Percentiles rank a stretch among this genome's conserved stretches.
Evolutionary conservation across 441 rosid species (phyloP).

Genomic region (Croton setiger): DNA sequence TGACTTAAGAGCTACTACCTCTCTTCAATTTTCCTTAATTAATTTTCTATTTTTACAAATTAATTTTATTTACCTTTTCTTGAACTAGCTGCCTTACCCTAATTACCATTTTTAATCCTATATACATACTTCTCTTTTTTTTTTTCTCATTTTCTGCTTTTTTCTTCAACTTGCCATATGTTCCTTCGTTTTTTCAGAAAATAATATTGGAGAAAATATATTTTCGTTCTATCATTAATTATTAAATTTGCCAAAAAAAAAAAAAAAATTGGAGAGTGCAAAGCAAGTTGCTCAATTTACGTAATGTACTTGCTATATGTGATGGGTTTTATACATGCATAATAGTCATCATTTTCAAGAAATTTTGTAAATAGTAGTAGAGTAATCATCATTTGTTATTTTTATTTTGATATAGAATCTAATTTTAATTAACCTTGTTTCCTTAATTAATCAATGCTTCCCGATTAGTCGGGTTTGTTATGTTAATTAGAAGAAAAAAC

Average conservation of each 20-base stretch:
- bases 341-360: not conserved
- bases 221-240: no score
- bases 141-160: not conserved
- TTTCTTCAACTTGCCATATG: not conserved
- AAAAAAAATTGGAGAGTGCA: constrained; percentile 5
- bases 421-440: not conserved
- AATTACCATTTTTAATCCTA: no score
- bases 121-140: not conserved
- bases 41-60: no score
- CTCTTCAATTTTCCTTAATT: not conserved
- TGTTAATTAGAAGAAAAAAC: not conserved
- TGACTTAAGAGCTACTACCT: constrained; percentile 57
- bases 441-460: not conserved
- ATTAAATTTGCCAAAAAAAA: no score
- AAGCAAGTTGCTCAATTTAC: not conserved
- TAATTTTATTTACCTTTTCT: constrained; percentile 26
- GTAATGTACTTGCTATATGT: not conserved
- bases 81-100: constrained; percentile 34
- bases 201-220: no score
- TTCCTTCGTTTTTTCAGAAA: not conserved
- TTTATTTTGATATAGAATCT: not conserved
- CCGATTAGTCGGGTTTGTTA: not conserved
- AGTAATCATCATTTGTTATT: not conserved
- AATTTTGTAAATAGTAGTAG: not conserved
- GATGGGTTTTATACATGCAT: not conserved